These are phyloP conservation scores for Trametes versicolor DNA, from an alignment of 1,284 basidiomycete genomes.

Conservation along the genomic window DNA sequence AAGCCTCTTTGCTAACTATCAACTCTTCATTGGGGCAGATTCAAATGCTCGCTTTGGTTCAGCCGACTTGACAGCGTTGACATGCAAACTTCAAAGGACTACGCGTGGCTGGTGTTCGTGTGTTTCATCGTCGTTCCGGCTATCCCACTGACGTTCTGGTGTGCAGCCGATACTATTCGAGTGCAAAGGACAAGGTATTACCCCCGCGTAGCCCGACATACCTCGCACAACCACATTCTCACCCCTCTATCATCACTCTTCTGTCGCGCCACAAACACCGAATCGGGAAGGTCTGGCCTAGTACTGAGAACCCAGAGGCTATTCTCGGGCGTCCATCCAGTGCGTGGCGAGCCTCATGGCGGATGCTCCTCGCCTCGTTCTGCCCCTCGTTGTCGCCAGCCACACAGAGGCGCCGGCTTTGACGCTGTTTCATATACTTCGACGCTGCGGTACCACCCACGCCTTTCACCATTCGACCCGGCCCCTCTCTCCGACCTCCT, in stretches of 20 bases:
- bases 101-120: not conserved
- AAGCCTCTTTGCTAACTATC: too few relatives aligned
- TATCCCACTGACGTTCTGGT: not conserved
- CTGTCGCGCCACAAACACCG: conserved; percentile 18
- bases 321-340: conserved; percentile 21
- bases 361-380: conserved; percentile 24
- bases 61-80: conserved; percentile 6
- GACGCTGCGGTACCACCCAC: conserved; percentile 12
- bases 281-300: conserved; percentile 21
- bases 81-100: not conserved
- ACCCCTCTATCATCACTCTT: conserved; percentile 21
- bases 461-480: not conserved
- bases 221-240: not conserved
- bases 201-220: not conserved
- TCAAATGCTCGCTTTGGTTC: not conserved
- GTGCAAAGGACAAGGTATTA: not conserved
- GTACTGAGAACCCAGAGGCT: conserved; percentile 24
- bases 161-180: not conserved
- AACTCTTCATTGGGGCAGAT: not conserved
- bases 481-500: not conserved
- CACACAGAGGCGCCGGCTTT: conserved; percentile 24
- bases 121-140: conserved; percentile 4
- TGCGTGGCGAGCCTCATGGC: conserved; percentile 32
- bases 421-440: conserved; percentile 30
- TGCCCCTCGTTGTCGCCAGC: conserved; percentile 27